Conservation (phyloP, 805 yeast species). For the Teunomyces stri region DNA sequence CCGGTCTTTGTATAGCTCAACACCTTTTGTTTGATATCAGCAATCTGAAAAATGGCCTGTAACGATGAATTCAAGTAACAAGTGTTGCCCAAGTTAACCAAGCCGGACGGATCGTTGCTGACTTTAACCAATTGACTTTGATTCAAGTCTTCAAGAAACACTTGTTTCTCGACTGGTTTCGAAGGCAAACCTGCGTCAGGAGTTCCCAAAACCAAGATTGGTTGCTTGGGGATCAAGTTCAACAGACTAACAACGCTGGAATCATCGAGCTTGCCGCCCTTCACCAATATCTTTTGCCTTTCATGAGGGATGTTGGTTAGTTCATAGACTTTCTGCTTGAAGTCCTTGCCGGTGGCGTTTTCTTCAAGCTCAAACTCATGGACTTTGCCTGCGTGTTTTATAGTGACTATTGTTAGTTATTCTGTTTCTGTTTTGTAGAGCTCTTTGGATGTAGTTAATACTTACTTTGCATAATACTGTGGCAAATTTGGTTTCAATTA, state of each 20-base stretch:
- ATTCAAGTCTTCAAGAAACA: slow-evolving; percentile 69
- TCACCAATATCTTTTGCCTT: slow-evolving; percentile 86
- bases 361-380: slow-evolving; percentile 45
- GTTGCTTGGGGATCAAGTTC: slow-evolving; percentile 60
- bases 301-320: slow-evolving; percentile 81
- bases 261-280: slow-evolving; percentile 84
- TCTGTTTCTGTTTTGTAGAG: neutral
- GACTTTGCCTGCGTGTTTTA: slow-evolving; percentile 42
- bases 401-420: slow-evolving; percentile 18
- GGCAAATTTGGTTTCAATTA: neutral
- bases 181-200: slow-evolving; percentile 62
- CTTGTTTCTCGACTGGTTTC: slow-evolving; percentile 52
- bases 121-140: slow-evolving; percentile 39
- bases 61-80: slow-evolving; percentile 73
- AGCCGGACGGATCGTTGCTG: slow-evolving; percentile 58
- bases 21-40: slow-evolving; percentile 38
- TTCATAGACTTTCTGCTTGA: slow-evolving; percentile 68
- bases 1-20: slow-evolving; percentile 6
- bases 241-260: slow-evolving; percentile 54
- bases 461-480: slow-evolving; percentile 10
- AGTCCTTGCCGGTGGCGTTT: slow-evolving; percentile 53
- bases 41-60: slow-evolving; percentile 51
- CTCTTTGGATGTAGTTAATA: slow-evolving; percentile 14
- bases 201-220: slow-evolving; percentile 88
- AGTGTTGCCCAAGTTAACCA: slow-evolving; percentile 71